Evolutionary conservation across 2,329 filamentous ascomycete species (phyloP).

Genomic region (Diaporthe australafricana): DNA sequence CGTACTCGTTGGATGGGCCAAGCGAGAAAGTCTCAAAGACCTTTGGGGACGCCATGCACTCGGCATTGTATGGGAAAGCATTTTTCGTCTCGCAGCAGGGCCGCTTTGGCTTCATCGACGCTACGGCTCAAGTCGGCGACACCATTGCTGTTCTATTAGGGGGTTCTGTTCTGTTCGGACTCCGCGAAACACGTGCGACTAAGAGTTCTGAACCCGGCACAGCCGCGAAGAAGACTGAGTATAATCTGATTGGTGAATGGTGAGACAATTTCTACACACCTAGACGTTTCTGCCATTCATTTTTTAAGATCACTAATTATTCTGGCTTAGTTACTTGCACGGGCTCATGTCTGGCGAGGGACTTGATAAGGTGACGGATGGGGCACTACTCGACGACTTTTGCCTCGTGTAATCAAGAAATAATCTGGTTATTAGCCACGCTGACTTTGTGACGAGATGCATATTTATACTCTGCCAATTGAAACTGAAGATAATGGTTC

Average conservation of each 20-base stretch:
- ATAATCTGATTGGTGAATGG: conserved; percentile 8
- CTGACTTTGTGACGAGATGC: too few relatives aligned
- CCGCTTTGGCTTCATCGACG: background rate
- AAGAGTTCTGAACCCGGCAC: background rate
- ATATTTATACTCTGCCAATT: too few relatives aligned
- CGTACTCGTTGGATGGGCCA: background rate
- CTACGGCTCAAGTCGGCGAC: background rate
- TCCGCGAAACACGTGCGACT: background rate
- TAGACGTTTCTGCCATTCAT: background rate
- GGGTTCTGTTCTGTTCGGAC: background rate
- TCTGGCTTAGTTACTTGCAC: background rate
- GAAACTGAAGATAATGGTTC: too few relatives aligned
- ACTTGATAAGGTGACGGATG: background rate
- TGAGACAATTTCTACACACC: background rate
- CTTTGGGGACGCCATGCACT: conserved; percentile 4
- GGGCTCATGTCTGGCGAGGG: conserved; percentile 9
- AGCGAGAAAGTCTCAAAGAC: background rate
- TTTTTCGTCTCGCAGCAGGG: conserved; percentile 13
- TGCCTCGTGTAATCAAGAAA: conserved; percentile 2
- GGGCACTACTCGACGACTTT: background rate
- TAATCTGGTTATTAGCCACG: too few relatives aligned
- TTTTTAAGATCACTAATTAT: background rate
- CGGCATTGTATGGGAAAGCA: background rate
- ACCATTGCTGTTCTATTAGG: background rate
- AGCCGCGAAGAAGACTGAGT: background rate